Percentiles rank a stretch among this genome's conserved stretches.
Conservation (phyloP, 2,329 filamentous ascomycete species). For the Pezicula neosporulosa region DNA sequence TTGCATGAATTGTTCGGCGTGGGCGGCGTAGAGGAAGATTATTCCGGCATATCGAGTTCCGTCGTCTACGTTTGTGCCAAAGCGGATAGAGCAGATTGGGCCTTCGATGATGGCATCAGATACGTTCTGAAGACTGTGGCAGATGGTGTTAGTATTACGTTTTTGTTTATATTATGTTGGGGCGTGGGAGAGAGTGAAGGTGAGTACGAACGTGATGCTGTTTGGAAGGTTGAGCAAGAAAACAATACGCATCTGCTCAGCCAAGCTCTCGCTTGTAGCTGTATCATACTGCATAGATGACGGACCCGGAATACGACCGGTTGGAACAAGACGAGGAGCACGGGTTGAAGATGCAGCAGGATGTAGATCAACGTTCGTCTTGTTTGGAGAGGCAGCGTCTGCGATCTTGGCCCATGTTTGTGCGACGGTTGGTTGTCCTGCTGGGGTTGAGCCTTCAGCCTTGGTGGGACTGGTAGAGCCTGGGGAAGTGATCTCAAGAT, state of each 20-base stretch:
- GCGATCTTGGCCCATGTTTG: conserved; percentile 23
- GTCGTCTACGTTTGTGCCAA: conserved; percentile 19
- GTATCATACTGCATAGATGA: conserved; percentile 2
- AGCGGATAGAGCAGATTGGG: conserved; percentile 21
- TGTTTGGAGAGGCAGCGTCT: conserved; percentile 9
- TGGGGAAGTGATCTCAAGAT: neutral
- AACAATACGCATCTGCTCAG: conserved; percentile 21
- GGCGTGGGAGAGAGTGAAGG: too few relatives aligned
- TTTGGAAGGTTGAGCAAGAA: conserved; percentile 23
- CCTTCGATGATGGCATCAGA: conserved; percentile 25
- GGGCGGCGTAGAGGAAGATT: conserved; percentile 22
- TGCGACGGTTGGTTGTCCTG: neutral
- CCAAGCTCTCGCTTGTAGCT: conserved; percentile 8
- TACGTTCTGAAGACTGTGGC: conserved; percentile 14
- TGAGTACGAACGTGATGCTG: conserved; percentile 7
- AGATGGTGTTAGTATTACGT: too few relatives aligned
- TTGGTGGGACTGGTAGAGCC: neutral
- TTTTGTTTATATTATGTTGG: too few relatives aligned
- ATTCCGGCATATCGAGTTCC: conserved; percentile 18
- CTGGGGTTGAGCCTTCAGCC: neutral
- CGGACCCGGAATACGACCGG: conserved; percentile 11
- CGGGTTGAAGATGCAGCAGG: neutral
- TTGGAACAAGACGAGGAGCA: conserved; percentile 9
- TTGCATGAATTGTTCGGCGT: conserved; percentile 19
- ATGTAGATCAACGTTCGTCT: conserved; percentile 15